These are phyloP conservation scores for Biancaea sappan DNA, from an alignment of 306 rosid genomes.

Conservation along the genomic window DNA sequence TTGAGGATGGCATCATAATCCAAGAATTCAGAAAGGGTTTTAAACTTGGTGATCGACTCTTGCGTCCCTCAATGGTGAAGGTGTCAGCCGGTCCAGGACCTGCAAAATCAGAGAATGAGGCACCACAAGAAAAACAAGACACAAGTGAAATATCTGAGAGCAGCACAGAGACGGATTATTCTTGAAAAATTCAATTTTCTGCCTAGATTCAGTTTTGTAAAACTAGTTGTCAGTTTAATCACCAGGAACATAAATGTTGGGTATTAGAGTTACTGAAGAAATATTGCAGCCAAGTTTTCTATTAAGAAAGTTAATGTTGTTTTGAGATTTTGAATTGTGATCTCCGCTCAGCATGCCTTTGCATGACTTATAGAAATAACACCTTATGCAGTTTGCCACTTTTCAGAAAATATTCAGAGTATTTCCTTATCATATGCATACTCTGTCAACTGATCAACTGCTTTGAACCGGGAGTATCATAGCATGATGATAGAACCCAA, in stretches of 20 bases:
- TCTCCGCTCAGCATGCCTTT: constrained; percentile 25
- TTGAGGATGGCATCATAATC: constrained; percentile 73
- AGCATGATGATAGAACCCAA: too few relatives aligned
- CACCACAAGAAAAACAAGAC: constrained; percentile 45
- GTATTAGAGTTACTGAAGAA: constrained; percentile 31
- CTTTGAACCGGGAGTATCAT: constrained; percentile 19
- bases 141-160: constrained; percentile 41
- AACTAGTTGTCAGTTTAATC: constrained; percentile 36
- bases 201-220: constrained; percentile 55
- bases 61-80: constrained; percentile 94
- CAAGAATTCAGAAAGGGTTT: constrained; percentile 88
- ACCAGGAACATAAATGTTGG: constrained; percentile 27
- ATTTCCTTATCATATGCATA: neutral
- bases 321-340: constrained; percentile 39
- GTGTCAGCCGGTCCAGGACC: constrained; percentile 99
- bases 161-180: constrained; percentile 44
- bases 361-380: constrained; percentile 29
- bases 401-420: constrained; percentile 21
- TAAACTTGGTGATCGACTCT: constrained; percentile 77
- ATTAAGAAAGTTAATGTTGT: constrained; percentile 21
- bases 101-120: constrained; percentile 55
- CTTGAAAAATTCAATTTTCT: constrained; percentile 35
- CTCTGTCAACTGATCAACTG: constrained; percentile 16
- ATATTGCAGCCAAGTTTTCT: constrained; percentile 27
- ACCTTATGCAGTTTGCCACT: constrained; percentile 7